These are phyloP conservation scores for Alternaria gansuensis DNA, from an alignment of 2,329 filamentous ascomycete genomes.

Conservation along the genomic window DNA sequence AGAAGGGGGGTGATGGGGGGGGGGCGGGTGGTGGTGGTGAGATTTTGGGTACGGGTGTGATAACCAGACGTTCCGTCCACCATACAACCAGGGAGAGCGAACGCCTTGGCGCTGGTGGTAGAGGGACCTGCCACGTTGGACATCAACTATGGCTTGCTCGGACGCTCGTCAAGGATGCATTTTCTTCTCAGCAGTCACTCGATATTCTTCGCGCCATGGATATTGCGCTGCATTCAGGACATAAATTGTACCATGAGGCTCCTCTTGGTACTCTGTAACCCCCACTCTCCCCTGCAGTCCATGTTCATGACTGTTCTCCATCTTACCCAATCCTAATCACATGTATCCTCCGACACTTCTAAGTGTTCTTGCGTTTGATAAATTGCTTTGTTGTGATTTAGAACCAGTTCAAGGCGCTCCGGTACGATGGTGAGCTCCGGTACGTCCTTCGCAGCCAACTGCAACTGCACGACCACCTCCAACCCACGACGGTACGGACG, in stretches of 20 bases:
- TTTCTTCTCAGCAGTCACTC: neutral
- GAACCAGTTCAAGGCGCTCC: neutral
- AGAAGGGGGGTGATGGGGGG: constrained; percentile 28
- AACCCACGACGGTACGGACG: neutral
- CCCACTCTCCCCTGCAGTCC: constrained; percentile 1
- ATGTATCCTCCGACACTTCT: neutral
- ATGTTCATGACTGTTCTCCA: neutral
- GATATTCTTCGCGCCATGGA: rapidly evolving
- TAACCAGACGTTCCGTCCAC: constrained; percentile 26
- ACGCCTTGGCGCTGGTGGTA: constrained; percentile 19
- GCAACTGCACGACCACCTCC: neutral
- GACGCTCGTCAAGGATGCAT: neutral
- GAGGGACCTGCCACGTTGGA: constrained; percentile 22
- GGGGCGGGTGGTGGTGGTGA: constrained; percentile 28
- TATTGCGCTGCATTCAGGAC: neutral
- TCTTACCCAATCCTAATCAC: neutral
- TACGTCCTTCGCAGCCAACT: neutral
- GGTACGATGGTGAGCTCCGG: neutral
- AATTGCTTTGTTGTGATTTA: neutral
- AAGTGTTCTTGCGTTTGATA: neutral
- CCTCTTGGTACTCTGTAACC: constrained; percentile 1
- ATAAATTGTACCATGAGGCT: neutral
- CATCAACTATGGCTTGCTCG: neutral
- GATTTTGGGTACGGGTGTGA: constrained; percentile 31
- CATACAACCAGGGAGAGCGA: constrained; percentile 18